These are phyloP conservation scores for Suhomyces maxii DNA, from an alignment of 1,139 yeast species.

Conservation along the genomic window DNA sequence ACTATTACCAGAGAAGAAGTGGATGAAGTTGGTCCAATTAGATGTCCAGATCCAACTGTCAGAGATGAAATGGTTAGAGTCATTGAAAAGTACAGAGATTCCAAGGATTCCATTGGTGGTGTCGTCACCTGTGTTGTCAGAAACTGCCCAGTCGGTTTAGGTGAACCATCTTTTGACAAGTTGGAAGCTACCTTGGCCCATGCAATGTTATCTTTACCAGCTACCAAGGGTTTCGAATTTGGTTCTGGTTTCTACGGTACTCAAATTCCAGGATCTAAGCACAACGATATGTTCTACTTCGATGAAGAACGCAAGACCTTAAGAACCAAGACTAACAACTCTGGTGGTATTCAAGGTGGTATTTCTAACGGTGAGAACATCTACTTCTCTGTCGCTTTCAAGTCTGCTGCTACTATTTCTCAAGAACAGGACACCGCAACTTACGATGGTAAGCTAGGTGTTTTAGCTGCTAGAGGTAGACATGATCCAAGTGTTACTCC, in stretches of 20 bases:
- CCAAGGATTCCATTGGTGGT: constrained; percentile 94
- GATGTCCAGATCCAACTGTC: constrained; percentile 81
- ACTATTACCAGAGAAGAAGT: constrained; percentile 86
- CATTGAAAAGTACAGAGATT: constrained; percentile 83
- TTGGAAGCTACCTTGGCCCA: constrained; percentile 93
- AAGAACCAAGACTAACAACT: constrained; percentile 85
- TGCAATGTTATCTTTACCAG: constrained; percentile 96
- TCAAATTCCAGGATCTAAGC: constrained; percentile 85
- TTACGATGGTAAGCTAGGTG: constrained; percentile 84
- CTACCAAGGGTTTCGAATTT: constrained; percentile 95
- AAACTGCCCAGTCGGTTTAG: constrained; percentile 89
- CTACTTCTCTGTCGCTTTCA: constrained; percentile 93
- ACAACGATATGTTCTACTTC: constrained; percentile 80
- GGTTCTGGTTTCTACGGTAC: constrained; percentile 96
- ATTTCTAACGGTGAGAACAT: constrained; percentile 94
- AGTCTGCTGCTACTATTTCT: constrained; percentile 96
- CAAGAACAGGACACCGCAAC: constrained; percentile 88
- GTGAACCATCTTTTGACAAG: constrained; percentile 97
- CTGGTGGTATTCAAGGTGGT: constrained; percentile 99
- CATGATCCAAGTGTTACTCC: constrained; percentile 99
- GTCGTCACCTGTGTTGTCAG: constrained; percentile 96
- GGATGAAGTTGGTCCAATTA: constrained; percentile 83
- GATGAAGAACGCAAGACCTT: constrained; percentile 57
- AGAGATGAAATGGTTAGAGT: constrained; percentile 82
- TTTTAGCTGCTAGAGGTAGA: constrained; percentile 93